phyloP scores from a whole-genome alignment of 2,329 filamentous ascomycete genomes.

The Botrytis sinoallii region DNA sequence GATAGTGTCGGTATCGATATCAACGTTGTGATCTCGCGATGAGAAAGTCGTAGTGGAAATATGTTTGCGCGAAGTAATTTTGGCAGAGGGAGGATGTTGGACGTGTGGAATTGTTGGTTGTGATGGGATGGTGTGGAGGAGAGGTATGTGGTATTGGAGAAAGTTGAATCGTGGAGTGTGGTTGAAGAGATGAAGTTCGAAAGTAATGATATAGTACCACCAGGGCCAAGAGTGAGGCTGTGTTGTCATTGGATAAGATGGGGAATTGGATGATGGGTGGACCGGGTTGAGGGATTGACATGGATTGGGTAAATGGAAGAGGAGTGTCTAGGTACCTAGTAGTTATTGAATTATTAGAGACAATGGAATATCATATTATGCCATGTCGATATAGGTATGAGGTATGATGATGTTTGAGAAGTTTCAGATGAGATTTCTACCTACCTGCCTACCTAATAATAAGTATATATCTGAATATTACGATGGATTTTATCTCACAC shows the following conservation, averaged over 20 bases:
- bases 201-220: neutral
- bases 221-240: conserved; percentile 6
- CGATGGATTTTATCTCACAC: neutral
- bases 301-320: neutral
- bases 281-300: neutral
- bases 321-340: neutral
- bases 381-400: neutral
- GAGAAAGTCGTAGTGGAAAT: neutral
- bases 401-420: neutral
- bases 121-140: neutral
- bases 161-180: neutral
- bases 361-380: neutral
- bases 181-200: neutral
- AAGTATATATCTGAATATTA: neutral
- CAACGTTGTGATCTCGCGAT: neutral
- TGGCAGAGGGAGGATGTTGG: neutral
- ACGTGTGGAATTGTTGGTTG: neutral
- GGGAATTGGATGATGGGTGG: neutral
- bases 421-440: neutral
- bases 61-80: neutral
- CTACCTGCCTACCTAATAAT: no score
- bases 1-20: neutral
- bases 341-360: neutral
- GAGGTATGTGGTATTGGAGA: neutral
- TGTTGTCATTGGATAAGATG: neutral